Evolutionary conservation across 1,139 yeast genomes (phyloP), one percentile per base, ranked within the genome.

Genomic region (Groenewaldozyma auringiensis): DNA sequence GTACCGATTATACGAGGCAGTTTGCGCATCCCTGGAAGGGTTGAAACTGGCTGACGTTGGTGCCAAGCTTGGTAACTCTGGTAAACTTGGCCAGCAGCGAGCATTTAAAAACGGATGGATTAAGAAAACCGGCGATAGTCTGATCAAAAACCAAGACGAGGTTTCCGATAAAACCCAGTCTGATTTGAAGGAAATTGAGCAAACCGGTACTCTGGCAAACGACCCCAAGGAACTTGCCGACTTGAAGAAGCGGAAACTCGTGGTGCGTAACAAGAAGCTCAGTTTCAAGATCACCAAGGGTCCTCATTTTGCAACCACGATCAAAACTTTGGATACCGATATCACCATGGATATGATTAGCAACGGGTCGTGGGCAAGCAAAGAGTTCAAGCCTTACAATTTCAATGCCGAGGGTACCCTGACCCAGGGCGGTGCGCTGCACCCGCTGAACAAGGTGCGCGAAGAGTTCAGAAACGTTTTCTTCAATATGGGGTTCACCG

Each of bases 101-200:
- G 98, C 97, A n/a, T 92, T 92, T 76, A 92, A 88, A 69, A 89
- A 89, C 66, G 95, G 95, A 43, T 92, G 99, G 99, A 81, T 92
- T 59, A 70, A 78, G 55, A 92, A 92, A 66, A 84, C 83, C 53
- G 95, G 94, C 45, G 95, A 85, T 57, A 78, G 73, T 60, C 74
- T 92, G 56, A 76, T 85, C 43, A 70, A 87, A 44, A 61, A 70
- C 49, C 65, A 69, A 34, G 63, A 65, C 39, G 64, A 65, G 17
- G 89, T 89, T 25, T 68, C 65, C 29, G 96, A 87, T 65, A 67
- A 69, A 37, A 88, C 94, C 14, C 82, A 81, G 46, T 71, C 69
- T 20, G 78, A 81, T 55, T 74, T 94, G 56, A 69, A 72, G 57
- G 71, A 74, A 50, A 80, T 89, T 54, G 65, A 75, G 52, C 53